Percentiles rank a stretch among this genome's conserved stretches.
phyloP scores from a whole-genome alignment of 768 basidiomycete species.

The Hygrophoropsis aurantiaca region DNA sequence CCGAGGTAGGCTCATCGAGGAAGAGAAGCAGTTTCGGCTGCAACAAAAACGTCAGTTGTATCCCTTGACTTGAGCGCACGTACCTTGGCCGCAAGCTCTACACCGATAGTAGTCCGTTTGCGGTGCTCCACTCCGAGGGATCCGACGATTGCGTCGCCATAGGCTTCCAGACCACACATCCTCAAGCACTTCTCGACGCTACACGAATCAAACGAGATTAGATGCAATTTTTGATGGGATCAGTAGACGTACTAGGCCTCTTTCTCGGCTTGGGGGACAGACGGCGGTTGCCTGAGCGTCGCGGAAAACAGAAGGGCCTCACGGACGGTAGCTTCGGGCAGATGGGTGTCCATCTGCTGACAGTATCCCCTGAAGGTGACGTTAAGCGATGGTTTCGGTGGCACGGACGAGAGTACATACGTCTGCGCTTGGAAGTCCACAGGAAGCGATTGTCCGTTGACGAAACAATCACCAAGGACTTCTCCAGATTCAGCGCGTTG shows the following conservation, averaged over 20 bases:
- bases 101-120: conserved; percentile 84
- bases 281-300: conserved; percentile 69
- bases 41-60: background rate
- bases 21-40: conserved; percentile 80
- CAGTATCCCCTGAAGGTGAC: conserved; percentile 63
- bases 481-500: conserved; percentile 37
- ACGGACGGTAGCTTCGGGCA: conserved; percentile 71
- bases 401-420: conserved; percentile 15
- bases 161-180: conserved; percentile 64
- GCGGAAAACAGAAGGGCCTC: conserved; percentile 83
- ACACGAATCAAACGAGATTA: background rate
- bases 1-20: conserved; percentile 87
- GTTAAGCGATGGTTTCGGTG: background rate
- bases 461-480: conserved; percentile 41
- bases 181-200: conserved; percentile 56
- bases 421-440: conserved; percentile 58
- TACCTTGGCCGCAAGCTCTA: conserved; percentile 80
- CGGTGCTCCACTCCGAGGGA: conserved; percentile 68
- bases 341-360: conserved; percentile 84
- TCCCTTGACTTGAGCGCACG: background rate
- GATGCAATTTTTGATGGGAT: background rate
- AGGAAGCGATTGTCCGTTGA: conserved; percentile 45
- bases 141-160: conserved; percentile 69
- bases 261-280: conserved; percentile 68
- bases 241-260: conserved; percentile 65